Base-by-base conservation (phyloP, 495 filamentous ascomycete species). In the Xylaria sp. region DNA sequence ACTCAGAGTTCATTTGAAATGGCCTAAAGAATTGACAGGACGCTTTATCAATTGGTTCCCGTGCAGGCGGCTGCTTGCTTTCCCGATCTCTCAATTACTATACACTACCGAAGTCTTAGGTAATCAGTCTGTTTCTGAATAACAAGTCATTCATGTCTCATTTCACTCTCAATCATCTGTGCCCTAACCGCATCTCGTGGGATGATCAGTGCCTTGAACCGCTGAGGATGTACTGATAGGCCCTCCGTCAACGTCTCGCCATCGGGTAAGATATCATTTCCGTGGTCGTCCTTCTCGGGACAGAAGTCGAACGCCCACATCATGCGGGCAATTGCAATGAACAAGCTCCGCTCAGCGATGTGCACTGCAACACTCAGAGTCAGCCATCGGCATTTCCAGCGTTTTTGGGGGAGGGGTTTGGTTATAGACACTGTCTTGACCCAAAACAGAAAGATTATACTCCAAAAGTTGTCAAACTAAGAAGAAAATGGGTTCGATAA, bases 341-440 rank as follows among this genome's bases (percentile, higher is more conserved):
- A 59, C 5, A 59, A 17, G 15, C 29, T 35, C 7, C 55, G 31
- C 48, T 88, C 87, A 0, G 87, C 88, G 0, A 90, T 70, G 2
- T 78, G 69, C 24, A 85, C n/a, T n/a, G n/a, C n/a, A n/a, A n/a
- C n/a, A n/a, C n/a, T n/a, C n/a, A n/a, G n/a, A n/a, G n/a, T n/a
- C n/a, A n/a, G n/a, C n/a, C n/a, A n/a, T n/a, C n/a, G n/a, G n/a
- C n/a, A n/a, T n/a, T n/a, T n/a, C n/a, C n/a, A n/a, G n/a, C n/a
- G n/a, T n/a, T n/a, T n/a, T n/a, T n/a, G n/a, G n/a, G n/a, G n/a
- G n/a, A n/a, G n/a, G n/a, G n/a, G n/a, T n/a, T n/a, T n/a, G n/a
- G n/a, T n/a, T n/a, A n/a, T n/a, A n/a, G n/a, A n/a, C n/a, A n/a
- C n/a, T n/a, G n/a, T n/a, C n/a, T n/a, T n/a, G n/a, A n/a, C n/a